These are phyloP conservation scores for Rhododendron mucronatum DNA, from an alignment of 148 eudicot genomes.

Conservation along the genomic window DNA sequence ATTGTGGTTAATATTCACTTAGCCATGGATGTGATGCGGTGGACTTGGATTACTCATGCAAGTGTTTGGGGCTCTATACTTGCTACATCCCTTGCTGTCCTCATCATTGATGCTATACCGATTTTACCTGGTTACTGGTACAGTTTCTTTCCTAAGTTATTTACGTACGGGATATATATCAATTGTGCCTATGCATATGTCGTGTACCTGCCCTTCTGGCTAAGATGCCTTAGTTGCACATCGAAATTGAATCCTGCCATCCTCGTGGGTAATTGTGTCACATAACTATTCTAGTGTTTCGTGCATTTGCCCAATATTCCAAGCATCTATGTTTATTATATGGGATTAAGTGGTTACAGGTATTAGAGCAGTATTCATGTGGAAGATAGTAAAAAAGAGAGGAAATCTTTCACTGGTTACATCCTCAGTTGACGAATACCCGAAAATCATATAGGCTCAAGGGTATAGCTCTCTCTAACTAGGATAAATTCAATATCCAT, in stretches of 20 bases:
- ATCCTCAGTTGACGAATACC: neutral
- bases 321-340: neutral
- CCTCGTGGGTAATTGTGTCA: neutral
- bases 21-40: conserved; percentile 87
- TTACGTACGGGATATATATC: neutral
- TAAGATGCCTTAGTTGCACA: neutral
- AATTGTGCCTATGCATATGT: neutral
- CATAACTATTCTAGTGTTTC: neutral
- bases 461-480: neutral
- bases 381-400: neutral
- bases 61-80: conserved; percentile 85
- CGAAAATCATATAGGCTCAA: neutral
- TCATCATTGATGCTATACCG: conserved; percentile 65
- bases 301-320: neutral
- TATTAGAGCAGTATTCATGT: neutral
- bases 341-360: neutral
- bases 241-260: neutral
- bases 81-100: conserved; percentile 75
- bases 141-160: conserved; percentile 15
- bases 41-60: conserved; percentile 88
- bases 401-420: neutral
- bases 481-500: neutral
- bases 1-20: conserved; percentile 78
- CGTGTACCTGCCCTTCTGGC: neutral
- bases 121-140: conserved; percentile 85